Percentiles rank a stretch among this genome's conserved stretches.
phyloP scores from a whole-genome alignment of 1,284 basidiomycete genomes.

The Malassezia sp. region DNA sequence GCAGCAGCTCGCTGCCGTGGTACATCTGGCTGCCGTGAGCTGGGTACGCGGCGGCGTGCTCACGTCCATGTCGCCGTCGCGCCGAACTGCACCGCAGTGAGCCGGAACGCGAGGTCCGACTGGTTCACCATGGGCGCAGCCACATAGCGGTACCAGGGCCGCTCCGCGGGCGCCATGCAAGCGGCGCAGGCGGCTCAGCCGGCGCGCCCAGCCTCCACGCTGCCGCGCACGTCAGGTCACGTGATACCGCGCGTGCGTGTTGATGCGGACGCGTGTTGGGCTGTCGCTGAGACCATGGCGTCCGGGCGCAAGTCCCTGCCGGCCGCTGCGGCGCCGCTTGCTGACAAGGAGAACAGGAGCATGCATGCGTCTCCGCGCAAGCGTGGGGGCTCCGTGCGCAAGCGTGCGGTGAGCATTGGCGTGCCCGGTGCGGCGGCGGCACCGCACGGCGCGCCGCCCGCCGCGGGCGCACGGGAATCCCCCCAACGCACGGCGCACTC shows the following conservation, averaged over 20 bases:
- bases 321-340: background rate
- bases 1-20: conserved; percentile 16
- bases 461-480: background rate
- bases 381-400: no score
- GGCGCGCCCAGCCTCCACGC: background rate
- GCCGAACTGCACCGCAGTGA: conserved; percentile 27
- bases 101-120: conserved; percentile 35
- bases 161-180: conserved; percentile 12
- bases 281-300: conserved; percentile 7
- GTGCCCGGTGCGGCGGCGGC: no score
- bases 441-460: background rate
- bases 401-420: conserved; percentile 5
- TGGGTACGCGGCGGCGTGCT: background rate
- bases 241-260: no score
- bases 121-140: conserved; percentile 38
- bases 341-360: conserved; percentile 4
- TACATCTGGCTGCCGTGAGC: conserved; percentile 25
- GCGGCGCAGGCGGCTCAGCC: background rate
- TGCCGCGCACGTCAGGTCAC: no score
- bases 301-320: conserved; percentile 8
- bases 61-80: conserved; percentile 33
- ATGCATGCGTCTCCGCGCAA: background rate
- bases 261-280: conserved; percentile 1
- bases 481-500: no score
- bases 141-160: conserved; percentile 19